Base-by-base conservation (phyloP, 2,329 filamentous ascomycete species). In the Tympanopsis confertula region DNA sequence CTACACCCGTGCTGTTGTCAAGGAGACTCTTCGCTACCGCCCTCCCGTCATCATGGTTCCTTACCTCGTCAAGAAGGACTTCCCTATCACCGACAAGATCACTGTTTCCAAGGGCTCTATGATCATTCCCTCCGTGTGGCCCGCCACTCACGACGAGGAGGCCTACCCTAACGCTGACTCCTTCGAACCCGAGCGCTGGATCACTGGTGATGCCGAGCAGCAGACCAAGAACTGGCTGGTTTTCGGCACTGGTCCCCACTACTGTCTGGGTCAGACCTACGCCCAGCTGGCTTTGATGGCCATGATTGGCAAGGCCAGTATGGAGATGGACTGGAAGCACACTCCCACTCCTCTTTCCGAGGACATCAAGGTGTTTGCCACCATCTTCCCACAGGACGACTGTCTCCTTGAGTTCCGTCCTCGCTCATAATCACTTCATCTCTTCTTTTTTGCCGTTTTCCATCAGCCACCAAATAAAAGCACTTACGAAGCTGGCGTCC, bases 21-120 rank as follows among this genome's bases (percentile, higher is more conserved):
- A 84, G 50, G 87, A 94, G 66, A 80, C 86, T 41, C 75, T 94
- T 46, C 85, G 91, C 54, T 96, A 93, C 69, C 84, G 89, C 40
- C 91, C 91, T 45, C 91, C 91, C 40, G 91, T 98, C 52, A 74
- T 95, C 60, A 94, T 98, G 87, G 86, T 95, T 38, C 91, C 91
- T 22, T 96, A 96, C 61, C 59, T 88, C 44, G 86, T 79, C 46
- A 96, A 96, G 81, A 94, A 94, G 69, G 66, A 84, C 39, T 98
- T 96, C 72, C 88, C 88, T 37, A 82, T 98, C 50, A 86, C 83
- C 19, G 75, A 82, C 26, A 72, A 69, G 22, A 94, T 96, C 64
- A 94, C 87, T 14, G 80, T 89, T 37, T 85, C 86, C 52, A 96
- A 96, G 68, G 84, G 76, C 75, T 54, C 86, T 45, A 96, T 98